These are phyloP conservation scores for Podospora pseudoanserina DNA, from an alignment of 495 filamentous ascomycete genomes.

Conservation along the genomic window DNA sequence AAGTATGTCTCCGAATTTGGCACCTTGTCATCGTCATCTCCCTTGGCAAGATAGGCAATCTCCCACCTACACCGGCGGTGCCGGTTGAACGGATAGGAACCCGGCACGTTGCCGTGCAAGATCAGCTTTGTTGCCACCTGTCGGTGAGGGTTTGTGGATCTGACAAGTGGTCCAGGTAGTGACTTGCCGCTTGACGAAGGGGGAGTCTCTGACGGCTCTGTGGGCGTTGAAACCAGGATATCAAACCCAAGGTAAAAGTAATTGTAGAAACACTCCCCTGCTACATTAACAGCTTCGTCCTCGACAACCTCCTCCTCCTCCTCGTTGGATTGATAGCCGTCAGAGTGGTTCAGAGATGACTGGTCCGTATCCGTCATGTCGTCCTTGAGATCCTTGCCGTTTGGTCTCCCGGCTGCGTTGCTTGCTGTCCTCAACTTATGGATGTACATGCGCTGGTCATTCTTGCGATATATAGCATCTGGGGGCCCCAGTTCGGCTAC, in stretches of 20 bases:
- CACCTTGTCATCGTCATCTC: slow-evolving; percentile 16
- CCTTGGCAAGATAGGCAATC: slow-evolving; percentile 54
- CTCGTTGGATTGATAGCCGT: slow-evolving; percentile 55
- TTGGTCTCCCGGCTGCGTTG: slow-evolving; percentile 42
- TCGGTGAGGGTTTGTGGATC: slow-evolving; percentile 46
- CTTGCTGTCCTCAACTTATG: slow-evolving; percentile 59
- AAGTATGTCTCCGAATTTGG: slow-evolving; percentile 77
- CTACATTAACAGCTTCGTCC: slow-evolving; percentile 45
- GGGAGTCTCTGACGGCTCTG: slow-evolving; percentile 55
- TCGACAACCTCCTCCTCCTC: slow-evolving; percentile 57
- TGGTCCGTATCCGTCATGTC: slow-evolving; percentile 77
- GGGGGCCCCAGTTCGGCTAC: slow-evolving; percentile 87
- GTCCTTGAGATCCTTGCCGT: slow-evolving; percentile 50
- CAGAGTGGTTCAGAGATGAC: slow-evolving; percentile 73
- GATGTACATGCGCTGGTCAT: slow-evolving; percentile 86
- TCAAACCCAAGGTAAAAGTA: slow-evolving; percentile 96
- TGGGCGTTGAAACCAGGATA: slow-evolving; percentile 79
- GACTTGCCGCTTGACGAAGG: slow-evolving; percentile 48
- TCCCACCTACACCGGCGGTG: slow-evolving; percentile 88
- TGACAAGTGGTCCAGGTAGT: slow-evolving; percentile 37
- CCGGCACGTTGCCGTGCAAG: slow-evolving; percentile 89
- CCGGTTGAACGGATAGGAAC: slow-evolving; percentile 93
- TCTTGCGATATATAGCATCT: slow-evolving; percentile 92
- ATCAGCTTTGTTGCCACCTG: slow-evolving; percentile 85
- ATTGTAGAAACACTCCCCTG: slow-evolving; percentile 87